A percentile compares a stretch with the other conserved stretches of the same genome.
These are phyloP conservation scores for Calonectria hawksworthii DNA, from an alignment of 2,329 filamentous ascomycete genomes.

Conservation along the genomic window DNA sequence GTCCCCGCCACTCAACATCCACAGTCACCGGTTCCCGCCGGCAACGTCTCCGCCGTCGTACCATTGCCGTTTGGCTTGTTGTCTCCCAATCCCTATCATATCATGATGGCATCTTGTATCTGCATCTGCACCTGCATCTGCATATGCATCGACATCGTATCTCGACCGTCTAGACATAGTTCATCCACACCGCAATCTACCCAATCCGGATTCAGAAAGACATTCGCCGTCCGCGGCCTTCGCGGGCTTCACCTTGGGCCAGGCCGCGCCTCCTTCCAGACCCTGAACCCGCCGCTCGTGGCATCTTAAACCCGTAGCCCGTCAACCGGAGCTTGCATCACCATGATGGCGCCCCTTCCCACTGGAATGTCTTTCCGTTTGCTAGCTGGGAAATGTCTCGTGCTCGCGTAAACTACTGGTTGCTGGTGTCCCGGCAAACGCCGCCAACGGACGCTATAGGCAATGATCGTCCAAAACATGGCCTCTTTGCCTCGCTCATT, in stretches of 20 bases:
- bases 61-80: not conserved
- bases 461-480: conserved; percentile 34
- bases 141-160: not conserved
- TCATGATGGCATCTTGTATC: not conserved
- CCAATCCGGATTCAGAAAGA: conserved; percentile 7
- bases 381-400: conserved; percentile 12
- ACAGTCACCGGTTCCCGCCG: conserved; percentile 5
- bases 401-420: not conserved
- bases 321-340: not conserved
- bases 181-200: not conserved
- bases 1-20: conserved; percentile 6
- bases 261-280: not conserved
- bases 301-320: conserved; percentile 12
- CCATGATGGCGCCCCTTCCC: conserved; percentile 10
- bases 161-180: not conserved
- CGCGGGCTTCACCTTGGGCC: not conserved
- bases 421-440: not conserved
- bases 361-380: conserved; percentile 33
- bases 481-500: not conserved
- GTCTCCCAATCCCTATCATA: not conserved
- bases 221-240: not conserved
- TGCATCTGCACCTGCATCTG: not conserved
- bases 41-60: not conserved
- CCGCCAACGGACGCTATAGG: conserved; percentile 7
- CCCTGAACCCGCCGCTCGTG: conserved; percentile 15